Base-by-base conservation (phyloP, 176 grass and related monocot species). In the Canna indica region DNA sequence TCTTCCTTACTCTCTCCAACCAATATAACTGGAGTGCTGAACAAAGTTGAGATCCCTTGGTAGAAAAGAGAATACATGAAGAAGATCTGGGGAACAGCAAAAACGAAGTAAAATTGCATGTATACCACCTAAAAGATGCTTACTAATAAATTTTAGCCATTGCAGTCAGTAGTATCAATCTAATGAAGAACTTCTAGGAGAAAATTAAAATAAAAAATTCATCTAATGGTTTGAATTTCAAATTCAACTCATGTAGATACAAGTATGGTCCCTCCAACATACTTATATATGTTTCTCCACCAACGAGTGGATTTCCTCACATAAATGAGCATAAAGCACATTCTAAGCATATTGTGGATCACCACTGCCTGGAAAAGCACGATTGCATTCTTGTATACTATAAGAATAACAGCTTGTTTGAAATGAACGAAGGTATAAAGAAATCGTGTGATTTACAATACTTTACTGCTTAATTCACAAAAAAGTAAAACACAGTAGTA, bases 1-100 rank as follows among this genome's bases (percentile, higher is more conserved):
- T 39, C 36, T 67, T 22, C n/a, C 87, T 80, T 97, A 97, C 88
- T 97, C 84, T 84, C 81, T 92, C 89, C 86, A 87, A 75, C 93
- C 84, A 41, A 97, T 87, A 81, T 97, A 97, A 82, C 84, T 87
- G 28, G 86, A 70, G 74, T 97, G 93, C 60, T 90, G 86, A 77
- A 97, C 80, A 81, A 97, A 97, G 84, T 90, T 97, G 71, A 97
- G 90, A 81, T 97, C 86, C 69, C 52, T 92, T 13, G 88, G 88
- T 74, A 97, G 36, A 65, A 90, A 97, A 70, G 88, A 97, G 48
- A 92, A 97, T 68, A 97, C 84, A 87, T 97, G 93, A 44, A 97
- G 82, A 22, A 92, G 85, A 83, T 97, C 93, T 97, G 83, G 46
- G 64, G 77, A 81, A 32, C 78, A 81, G 35, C 78, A 54, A 41